Evolutionary conservation across 148 eudicot genomes (phyloP), one percentile per base, ranked within the genome.

Genomic region (Fagopyrum homotropicum): DNA sequence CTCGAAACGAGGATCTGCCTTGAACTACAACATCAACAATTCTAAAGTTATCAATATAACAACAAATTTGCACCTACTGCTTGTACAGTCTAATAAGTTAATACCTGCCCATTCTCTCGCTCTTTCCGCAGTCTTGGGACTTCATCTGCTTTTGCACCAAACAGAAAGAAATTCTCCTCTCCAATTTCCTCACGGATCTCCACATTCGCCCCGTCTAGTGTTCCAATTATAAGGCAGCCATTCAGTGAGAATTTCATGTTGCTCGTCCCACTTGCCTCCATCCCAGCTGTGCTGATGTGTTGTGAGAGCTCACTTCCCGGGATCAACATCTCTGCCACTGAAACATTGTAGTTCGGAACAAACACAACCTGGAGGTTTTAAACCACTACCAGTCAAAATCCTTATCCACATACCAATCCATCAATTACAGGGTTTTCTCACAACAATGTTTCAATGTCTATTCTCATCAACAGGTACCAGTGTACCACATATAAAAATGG

Each of bases 181-280:
- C 99, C 98, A 46, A 96, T 84, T 85, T 96, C 99, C 78, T 96
- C 97, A 78, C 98, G 87, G 82, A 96, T 96, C 80, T 96, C 99
- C 51, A 96, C 92, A 70, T 92, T 96, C 76, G 99, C 98, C 51
- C 99, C 99, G 84, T 96, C 99, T 46, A 92, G 76, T 69, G 99
- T 96, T 78, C 98, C 99, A 43, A 92, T 89, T 30, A 96, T 90
- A 59, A 96, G 94, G 83, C 99, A 96, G 16, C 99, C 99, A 86
- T 96, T 96, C 11, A 96, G 97, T 52, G 98, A 87, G 78, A 96
- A 96, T 82, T 96, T 96, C 99, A 96, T 96, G 84, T 92, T 92
- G 84, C 99, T 92, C 57, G 99, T 96, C 57, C 99, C 99, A 78
- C 98, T 92, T 78, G 99, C 99, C 83, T 96, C 99, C 98, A 92